Percentiles rank a stretch among this genome's conserved stretches.
Conservation (phyloP, 148 eudicot species). For the Rhododendron simsii region DNA sequence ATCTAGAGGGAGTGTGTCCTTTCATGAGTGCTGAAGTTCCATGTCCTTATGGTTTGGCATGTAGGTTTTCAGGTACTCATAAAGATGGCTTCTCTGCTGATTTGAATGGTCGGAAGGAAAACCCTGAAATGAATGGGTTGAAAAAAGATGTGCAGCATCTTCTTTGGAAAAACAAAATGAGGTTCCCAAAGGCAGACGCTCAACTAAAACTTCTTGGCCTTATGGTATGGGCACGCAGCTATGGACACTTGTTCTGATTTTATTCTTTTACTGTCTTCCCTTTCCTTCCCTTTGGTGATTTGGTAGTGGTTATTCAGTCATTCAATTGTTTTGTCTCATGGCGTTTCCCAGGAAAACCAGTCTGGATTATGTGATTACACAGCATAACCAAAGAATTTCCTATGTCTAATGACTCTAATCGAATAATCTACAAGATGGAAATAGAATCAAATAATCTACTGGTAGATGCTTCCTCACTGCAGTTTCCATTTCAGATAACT, state of each 20-base stretch:
- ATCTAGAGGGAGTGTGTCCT: conserved; percentile 83
- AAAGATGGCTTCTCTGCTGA: conserved; percentile 31
- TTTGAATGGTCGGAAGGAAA: conserved; percentile 25
- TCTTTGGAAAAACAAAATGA: conserved; percentile 94
- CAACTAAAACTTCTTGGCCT: conserved; percentile 77
- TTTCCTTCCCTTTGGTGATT: neutral
- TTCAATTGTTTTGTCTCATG: neutral
- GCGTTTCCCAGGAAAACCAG: neutral
- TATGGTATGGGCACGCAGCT: conserved; percentile 37
- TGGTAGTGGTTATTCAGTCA: neutral
- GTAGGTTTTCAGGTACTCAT: conserved; percentile 78
- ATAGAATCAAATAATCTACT: neutral
- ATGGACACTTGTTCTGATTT: neutral
- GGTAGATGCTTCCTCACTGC: neutral
- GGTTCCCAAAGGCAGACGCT: conserved; percentile 70
- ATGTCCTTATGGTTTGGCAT: conserved; percentile 82
- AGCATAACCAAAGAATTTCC: neutral
- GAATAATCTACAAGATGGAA: neutral
- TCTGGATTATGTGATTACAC: neutral
- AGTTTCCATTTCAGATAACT: neutral
- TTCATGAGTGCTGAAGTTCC: conserved; percentile 44
- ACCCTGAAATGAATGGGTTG: conserved; percentile 59
- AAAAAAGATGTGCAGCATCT: conserved; percentile 88
- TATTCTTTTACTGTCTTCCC: neutral
- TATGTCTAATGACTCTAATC: neutral